Base-by-base conservation (phyloP, 805 yeast genomes). In the Starmerella riodocensis region DNA sequence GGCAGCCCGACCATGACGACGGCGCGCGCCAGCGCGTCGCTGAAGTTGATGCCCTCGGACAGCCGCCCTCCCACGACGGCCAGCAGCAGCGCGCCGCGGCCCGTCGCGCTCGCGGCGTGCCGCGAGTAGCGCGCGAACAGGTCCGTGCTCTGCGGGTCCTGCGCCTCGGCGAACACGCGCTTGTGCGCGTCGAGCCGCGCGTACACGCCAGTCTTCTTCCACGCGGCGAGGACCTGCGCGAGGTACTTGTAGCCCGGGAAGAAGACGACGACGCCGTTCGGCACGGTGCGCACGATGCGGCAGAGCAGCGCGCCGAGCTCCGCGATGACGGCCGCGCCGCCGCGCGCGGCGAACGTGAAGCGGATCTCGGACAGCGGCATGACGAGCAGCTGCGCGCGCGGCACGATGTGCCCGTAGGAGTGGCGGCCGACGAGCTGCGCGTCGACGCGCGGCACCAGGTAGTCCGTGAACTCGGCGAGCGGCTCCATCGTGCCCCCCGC, bases 401-500 rank as follows among this genome's bases (percentile, higher is more conserved):
- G 93, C 12, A 86, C 79, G 6, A 88, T 72, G 59, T 86, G 97
- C 29, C 80, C 83, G 62, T 95, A 86, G 3, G 76, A 66, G 52
- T 82, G 79, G 22, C 62, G 65, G 20, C 64, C 59, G 7, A 81
- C 66, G 31, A 67, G 48, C 0, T 57, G 52, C 0, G 51, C 39
- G 0, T 58, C 46, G 2, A 78, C 40, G 31, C 71, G 67, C 0
- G 93, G 93, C 36, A 82, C 73, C 27, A 85, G 59, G 46, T 67
- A 71, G n/a, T 72, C 63, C 5, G 69, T 58, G 54, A 76, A 80
- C 47, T 86, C 94, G n/a, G 65, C 53, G 25, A 76, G 64, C 0
- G 96, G 96, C 53, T 81, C 88, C 94, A 85, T 83, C 0, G 97
- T 86, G 12, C 97, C 97, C 26, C 97, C 97, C 2, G 94, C 91